phyloP scores from a whole-genome alignment of 2,329 filamentous ascomycete species.

The Leptographium galeiforme region DNA sequence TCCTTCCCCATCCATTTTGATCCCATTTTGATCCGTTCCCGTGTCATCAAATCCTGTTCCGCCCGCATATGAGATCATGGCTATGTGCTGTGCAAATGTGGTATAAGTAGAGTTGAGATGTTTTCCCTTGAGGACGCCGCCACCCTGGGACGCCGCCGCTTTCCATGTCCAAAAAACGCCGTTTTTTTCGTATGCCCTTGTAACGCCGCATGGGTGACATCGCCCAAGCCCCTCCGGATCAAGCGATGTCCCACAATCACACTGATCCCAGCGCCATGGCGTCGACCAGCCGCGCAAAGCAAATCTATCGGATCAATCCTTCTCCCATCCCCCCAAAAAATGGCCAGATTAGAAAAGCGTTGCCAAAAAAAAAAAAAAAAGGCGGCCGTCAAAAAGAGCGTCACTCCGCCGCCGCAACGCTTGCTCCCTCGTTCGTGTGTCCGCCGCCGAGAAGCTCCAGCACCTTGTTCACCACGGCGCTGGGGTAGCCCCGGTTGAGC shows the following conservation, averaged over 20 bases:
- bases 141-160: slow-evolving; percentile 2
- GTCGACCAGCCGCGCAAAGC: background rate
- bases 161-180: slow-evolving; percentile 1
- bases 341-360: background rate
- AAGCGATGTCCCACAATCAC: background rate
- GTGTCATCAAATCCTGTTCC: slow-evolving; percentile 3
- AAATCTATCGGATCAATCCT: no score
- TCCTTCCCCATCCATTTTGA: background rate
- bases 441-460: slow-evolving; percentile 67
- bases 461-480: slow-evolving; percentile 86
- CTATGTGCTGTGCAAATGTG: slow-evolving; percentile 6
- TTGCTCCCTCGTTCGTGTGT: slow-evolving; percentile 26
- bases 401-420: slow-evolving; percentile 6
- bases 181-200: background rate
- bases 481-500: slow-evolving; percentile 77
- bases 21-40: background rate
- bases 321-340: no score
- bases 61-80: slow-evolving; percentile 7
- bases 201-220: background rate
- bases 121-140: slow-evolving; percentile 22
- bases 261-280: background rate
- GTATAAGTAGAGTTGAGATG: slow-evolving; percentile 35
- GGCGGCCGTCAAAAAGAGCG: background rate
- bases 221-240: background rate
- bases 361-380: background rate